Base-by-base conservation (phyloP, 2,329 filamentous ascomycete species). In the Aulographum hederae region DNA sequence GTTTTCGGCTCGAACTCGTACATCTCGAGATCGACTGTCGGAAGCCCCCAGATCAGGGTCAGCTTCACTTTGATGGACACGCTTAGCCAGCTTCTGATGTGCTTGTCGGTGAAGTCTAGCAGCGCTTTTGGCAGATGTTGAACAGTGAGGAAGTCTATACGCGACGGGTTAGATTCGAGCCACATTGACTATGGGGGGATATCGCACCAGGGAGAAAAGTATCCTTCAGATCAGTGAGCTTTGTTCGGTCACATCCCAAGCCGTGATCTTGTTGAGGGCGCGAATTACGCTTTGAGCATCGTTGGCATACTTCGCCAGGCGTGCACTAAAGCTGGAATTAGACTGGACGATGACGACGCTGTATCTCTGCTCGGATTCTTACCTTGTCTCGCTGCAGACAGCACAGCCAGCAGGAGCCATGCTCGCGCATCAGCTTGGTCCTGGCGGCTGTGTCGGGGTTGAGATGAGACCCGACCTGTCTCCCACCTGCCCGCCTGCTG, bases 331-430 rank as follows among this genome's bases (percentile, higher is more conserved):
- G 27, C 10, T 8, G 13, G 13, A 12, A 28, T 37, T 42, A 31
- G 38, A 12, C 10, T 13, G 6, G 8, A 13, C 2, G 2, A 6
- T 3, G 32, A 30, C 35, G 25, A 34, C 39, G 32, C 20, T 15
- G 26, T 6, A 32, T 28, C 14, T 26, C 29, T 6, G 8, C 10
- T 17, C 25, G 19, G 19, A 13, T 21, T 37, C 45, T 44, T 41
- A 54, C 52, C 36, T 55, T 54, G 40, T 61, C 60, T 42, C 59
- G 48, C 37, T 63, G 59, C 30, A 63, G 45, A 4, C 52, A 53
- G 36, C 60, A 63, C 18, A 57, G 51, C 60, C 60, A 63, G 35
- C 60, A 63, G 6, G 58, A 56, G 15, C 53, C 53, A 5, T 53
- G 49, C 32, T 57, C 57, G 11, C 60, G 54, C 57, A 61, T 60